phyloP scores from a whole-genome alignment of 1,284 basidiomycete species.

The Pyrrhoderma lamaoense region DNA sequence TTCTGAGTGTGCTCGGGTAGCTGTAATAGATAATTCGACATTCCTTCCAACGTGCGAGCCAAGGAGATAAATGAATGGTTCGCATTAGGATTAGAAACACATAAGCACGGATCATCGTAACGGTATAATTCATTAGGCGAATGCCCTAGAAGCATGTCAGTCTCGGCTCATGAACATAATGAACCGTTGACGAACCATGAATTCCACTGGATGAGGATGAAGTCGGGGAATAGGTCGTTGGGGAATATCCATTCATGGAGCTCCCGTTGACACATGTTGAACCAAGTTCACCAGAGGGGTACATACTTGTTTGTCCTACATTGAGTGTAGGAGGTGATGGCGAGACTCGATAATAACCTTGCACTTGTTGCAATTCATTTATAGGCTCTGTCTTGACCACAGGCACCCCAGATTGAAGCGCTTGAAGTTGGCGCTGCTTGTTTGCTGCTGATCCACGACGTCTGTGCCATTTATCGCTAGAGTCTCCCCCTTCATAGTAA shows the following conservation, averaged over 20 bases:
- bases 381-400: constrained; percentile 22
- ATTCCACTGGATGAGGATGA: constrained; percentile 14
- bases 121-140: constrained; percentile 6
- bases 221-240: constrained; percentile 16
- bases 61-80: constrained; percentile 52
- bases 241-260: constrained; percentile 8
- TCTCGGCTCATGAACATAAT: not conserved
- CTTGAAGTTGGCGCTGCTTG: constrained; percentile 27
- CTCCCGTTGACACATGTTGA: constrained; percentile 6
- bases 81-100: constrained; percentile 54
- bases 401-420: constrained; percentile 21
- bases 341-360: constrained; percentile 55
- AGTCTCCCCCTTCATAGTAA: constrained; percentile 63
- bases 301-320: constrained; percentile 30
- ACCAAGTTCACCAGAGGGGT: constrained; percentile 4
- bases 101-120: constrained; percentile 45
- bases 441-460: constrained; percentile 43
- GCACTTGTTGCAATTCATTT: constrained; percentile 22
- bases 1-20: constrained; percentile 48
- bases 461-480: constrained; percentile 75
- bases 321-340: constrained; percentile 43
- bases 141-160: not conserved
- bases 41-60: constrained; percentile 55
- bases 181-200: constrained; percentile 8
- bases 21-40: constrained; percentile 50